Conservation (phyloP, 768 basidiomycete genomes). For the Boletus huronensis region DNA sequence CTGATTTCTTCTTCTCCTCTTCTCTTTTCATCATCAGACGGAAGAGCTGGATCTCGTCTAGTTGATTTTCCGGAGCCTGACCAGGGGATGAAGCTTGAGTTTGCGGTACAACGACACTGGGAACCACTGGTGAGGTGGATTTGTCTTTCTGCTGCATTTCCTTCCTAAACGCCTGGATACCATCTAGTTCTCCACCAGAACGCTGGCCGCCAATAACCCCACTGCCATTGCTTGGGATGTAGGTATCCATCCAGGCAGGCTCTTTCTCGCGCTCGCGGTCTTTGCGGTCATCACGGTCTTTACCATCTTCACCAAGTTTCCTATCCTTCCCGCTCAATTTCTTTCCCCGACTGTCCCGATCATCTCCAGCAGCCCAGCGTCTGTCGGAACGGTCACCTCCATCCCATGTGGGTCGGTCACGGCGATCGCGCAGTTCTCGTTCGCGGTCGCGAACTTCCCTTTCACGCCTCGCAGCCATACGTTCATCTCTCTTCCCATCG, state of each 20-base stretch:
- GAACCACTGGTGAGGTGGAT: constrained; percentile 28
- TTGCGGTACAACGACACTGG: constrained; percentile 13
- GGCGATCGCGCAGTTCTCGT: constrained; percentile 41
- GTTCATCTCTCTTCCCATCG: constrained; percentile 77
- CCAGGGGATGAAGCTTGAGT: constrained; percentile 19
- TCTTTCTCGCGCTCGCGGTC: constrained; percentile 73
- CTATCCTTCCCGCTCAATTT: constrained; percentile 57
- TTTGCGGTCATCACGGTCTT: constrained; percentile 48
- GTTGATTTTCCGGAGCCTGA: constrained; percentile 33
- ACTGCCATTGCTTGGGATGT: constrained; percentile 58
- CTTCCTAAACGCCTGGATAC: constrained; percentile 86
- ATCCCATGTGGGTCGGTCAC: constrained; percentile 50
- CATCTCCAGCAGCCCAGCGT: constrained; percentile 60
- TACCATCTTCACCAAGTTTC: constrained; percentile 44
- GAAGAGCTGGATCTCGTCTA: constrained; percentile 85
- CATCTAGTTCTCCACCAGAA: constrained; percentile 67
- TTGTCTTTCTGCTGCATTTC: constrained; percentile 76
- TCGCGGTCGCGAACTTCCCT: constrained; percentile 38
- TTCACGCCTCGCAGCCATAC: constrained; percentile 59
- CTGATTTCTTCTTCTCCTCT: constrained; percentile 46
- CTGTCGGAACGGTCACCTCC: constrained; percentile 44
- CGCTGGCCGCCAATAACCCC: constrained; percentile 65
- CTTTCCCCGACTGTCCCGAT: constrained; percentile 64
- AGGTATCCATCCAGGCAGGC: constrained; percentile 91
- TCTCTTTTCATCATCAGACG: constrained; percentile 80